phyloP scores from a whole-genome alignment of 768 basidiomycete species.

The Pisolithus sp. region DNA sequence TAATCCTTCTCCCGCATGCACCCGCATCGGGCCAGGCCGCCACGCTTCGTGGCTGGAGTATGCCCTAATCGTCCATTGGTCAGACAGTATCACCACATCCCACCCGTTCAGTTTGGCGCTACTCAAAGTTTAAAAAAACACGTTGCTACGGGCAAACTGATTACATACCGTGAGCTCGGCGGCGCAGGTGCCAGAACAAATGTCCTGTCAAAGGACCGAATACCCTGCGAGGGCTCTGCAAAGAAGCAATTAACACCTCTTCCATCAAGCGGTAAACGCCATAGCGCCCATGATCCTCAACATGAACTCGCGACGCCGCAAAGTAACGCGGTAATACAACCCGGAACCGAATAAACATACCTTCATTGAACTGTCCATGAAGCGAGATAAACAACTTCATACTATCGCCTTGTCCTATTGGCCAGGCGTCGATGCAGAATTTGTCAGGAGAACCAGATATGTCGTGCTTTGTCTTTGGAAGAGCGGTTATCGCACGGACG shows the following conservation, averaged over 20 bases:
- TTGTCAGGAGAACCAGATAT: slow-evolving; percentile 70
- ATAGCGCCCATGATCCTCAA: slow-evolving; percentile 1
- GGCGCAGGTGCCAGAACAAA: slow-evolving; percentile 81
- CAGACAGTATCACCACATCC: slow-evolving; percentile 86
- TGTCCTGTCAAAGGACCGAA: slow-evolving; percentile 90
- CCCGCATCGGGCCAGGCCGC: slow-evolving; percentile 65
- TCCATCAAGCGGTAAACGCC: slow-evolving; percentile 8
- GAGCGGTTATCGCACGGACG: slow-evolving; percentile 47
- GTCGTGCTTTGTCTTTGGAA: slow-evolving; percentile 83
- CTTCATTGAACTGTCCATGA: slow-evolving; percentile 88
- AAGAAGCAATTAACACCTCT: slow-evolving; percentile 15
- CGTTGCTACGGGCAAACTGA: not conserved
- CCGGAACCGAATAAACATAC: slow-evolving; percentile 40
- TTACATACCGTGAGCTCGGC: slow-evolving; percentile 74
- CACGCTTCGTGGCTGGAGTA: slow-evolving; percentile 82
- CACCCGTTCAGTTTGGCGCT: slow-evolving; percentile 82
- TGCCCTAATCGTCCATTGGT: slow-evolving; percentile 76
- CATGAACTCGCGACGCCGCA: slow-evolving; percentile 5
- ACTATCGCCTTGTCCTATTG: slow-evolving; percentile 53
- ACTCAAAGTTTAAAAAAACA: slow-evolving; percentile 11
- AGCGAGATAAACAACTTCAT: slow-evolving; percentile 61
- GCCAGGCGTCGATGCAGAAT: slow-evolving; percentile 86
- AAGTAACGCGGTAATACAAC: not conserved
- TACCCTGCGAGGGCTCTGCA: slow-evolving; percentile 63
- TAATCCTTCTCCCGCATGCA: slow-evolving; percentile 45